A percentile compares a stretch with the other conserved stretches of the same genome.
phyloP scores from a whole-genome alignment of 1,139 yeast genomes.

The Pichia terricola region DNA sequence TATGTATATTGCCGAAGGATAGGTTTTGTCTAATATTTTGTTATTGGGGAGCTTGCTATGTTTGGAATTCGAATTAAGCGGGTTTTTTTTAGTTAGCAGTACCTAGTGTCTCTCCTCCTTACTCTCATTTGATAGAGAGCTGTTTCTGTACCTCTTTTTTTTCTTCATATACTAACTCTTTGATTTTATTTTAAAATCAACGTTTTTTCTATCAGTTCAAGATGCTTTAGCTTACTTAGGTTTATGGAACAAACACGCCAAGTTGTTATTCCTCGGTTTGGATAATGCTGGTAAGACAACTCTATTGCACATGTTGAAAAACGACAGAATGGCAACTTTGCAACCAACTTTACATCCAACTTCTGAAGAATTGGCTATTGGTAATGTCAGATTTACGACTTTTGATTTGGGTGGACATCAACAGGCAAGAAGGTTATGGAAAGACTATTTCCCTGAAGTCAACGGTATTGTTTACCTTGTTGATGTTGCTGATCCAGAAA shows the following conservation, averaged over 20 bases:
- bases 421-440: constrained; percentile 99
- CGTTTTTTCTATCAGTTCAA: constrained; percentile 43
- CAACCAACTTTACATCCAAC: constrained; percentile 99
- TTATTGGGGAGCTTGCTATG: too few species aligned
- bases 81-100: too few species aligned
- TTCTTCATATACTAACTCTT: too few species aligned
- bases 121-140: too few species aligned
- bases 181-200: too few species aligned
- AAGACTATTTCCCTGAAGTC: constrained; percentile 98
- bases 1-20: constrained; percentile 24
- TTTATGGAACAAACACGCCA: constrained; percentile 96
- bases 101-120: too few species aligned
- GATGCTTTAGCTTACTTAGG: constrained; percentile 91
- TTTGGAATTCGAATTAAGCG: too few species aligned
- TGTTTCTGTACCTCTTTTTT: too few species aligned
- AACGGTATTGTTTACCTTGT: constrained; percentile 94
- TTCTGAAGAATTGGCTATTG: constrained; percentile 94
- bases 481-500: constrained; percentile 93
- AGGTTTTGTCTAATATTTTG: too few species aligned
- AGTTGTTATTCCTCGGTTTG: constrained; percentile 85
- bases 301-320: constrained; percentile 89
- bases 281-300: constrained; percentile 99
- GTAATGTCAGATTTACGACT: constrained; percentile 92
- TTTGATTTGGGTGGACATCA: constrained; percentile 97
- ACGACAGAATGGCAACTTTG: constrained; percentile 93